phyloP scores from a whole-genome alignment of 1,284 basidiomycete genomes.

The Marasmius fiardii region DNA sequence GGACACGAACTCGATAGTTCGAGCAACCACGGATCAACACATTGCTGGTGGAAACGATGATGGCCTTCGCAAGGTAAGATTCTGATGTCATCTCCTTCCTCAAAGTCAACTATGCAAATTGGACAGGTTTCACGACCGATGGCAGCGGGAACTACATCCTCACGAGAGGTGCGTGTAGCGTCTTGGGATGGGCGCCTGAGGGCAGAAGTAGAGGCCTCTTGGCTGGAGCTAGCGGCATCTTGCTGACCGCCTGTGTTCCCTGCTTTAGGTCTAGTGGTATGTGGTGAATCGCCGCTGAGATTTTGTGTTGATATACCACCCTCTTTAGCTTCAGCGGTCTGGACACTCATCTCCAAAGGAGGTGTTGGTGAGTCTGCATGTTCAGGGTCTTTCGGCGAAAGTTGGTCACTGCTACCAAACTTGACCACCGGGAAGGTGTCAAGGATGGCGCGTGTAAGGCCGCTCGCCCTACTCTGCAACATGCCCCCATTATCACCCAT shows the following conservation, averaged over 20 bases:
- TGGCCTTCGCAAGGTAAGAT: constrained; percentile 87
- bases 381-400: constrained; percentile 26
- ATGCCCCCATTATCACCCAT: constrained; percentile 39
- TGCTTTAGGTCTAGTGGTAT: not conserved
- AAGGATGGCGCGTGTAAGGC: constrained; percentile 84
- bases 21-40: constrained; percentile 85
- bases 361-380: not conserved
- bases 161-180: constrained; percentile 15
- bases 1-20: constrained; percentile 90
- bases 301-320: too few species aligned
- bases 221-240: not conserved
- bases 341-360: not conserved
- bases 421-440: constrained; percentile 94
- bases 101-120: constrained; percentile 91
- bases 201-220: not conserved
- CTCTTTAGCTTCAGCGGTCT: not conserved
- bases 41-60: constrained; percentile 83
- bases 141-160: constrained; percentile 52
- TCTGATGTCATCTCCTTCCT: constrained; percentile 87
- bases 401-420: constrained; percentile 44
- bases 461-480: constrained; percentile 70
- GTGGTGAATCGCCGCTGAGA: too few species aligned
- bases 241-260: not conserved
- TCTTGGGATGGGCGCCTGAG: not conserved
- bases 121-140: constrained; percentile 87